Base-by-base conservation (phyloP, 2,329 filamentous ascomycete species). In the Exophiala phaeomuriformis region DNA sequence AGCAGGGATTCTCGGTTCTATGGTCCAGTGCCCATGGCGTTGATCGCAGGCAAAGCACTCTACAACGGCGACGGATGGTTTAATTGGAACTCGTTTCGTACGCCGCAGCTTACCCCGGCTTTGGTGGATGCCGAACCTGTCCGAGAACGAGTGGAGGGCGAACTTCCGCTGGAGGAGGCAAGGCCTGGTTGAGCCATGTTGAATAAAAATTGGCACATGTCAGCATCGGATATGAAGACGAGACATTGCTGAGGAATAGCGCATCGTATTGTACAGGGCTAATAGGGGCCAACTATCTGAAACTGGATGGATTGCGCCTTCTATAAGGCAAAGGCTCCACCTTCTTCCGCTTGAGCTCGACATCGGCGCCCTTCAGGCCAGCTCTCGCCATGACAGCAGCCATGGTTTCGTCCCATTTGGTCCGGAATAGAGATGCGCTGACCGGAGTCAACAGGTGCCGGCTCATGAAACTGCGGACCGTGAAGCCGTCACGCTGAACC, bases 1-100 rank as follows among this genome's bases (percentile, higher is more conserved):
- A 96, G 90, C 28, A 76, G 88, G 60, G 93, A 98, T 73, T 96
- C 90, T 41, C 82, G 93, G 57, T 76, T 83, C 39, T 95, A 86
- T 72, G 93, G 93, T 0, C 89, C 93, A 0, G 68, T 98, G 30
- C 93, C 93, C 0, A 73, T 98, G 65, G 91, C 82, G 1, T 73
- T 98, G 59, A 80, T 98, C 42, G 83, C 79, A 63, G 90, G 90
- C 44, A 97, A 95, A 68, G 54, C 47, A 7, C 48, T 61, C n/a
- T 61, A 61, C 47, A 55, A 57, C 51, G 55, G 53, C 7, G 55
- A 58, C 29, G 58, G 61, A 4, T 56, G 47, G 51, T 61, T 61
- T 37, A 60, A 51, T 47, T 62, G 53, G 55, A 59, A 40, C 3
- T 56, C 51, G 1, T 51, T 62, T n/a, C 49, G 53, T 31, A 50